Base-by-base conservation (phyloP, 306 rosid species). In the Cicer arietinum region DNA sequence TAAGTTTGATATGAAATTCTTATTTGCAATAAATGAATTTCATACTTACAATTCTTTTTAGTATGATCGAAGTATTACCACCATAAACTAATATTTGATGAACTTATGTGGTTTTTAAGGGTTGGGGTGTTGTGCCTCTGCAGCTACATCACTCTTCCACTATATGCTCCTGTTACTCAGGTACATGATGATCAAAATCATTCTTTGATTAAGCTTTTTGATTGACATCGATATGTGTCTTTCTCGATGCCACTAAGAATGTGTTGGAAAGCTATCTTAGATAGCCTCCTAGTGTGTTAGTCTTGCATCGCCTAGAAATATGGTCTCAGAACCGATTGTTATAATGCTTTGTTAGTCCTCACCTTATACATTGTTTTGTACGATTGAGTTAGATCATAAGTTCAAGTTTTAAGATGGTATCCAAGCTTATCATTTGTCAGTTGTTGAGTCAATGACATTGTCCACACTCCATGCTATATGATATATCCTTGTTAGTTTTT, bases 141-240 rank as follows among this genome's bases (percentile, higher is more conserved):
- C 90, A 90, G 99, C 90, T 94, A 94, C 75, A 90, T 89, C 10
- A 94, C 99, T 1, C 96, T 94, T 84, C 99, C 97, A 1, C 79
- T 94, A 6, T 90, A 94, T 84, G 93, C 97, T 78, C 97, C 92
- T 53, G 95, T 94, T 60, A 89, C 92, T 82, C 99, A 94, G 99
- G 99, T 94, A 86, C 17, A 6, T 1, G 18, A 60, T 12, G 44
- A 60, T 30, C 5, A 60, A 5, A 60, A 18, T 12, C 44, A 7
- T 60, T 60, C 3, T 13, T 35, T 35, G 43, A 12, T 59, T 30
- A 18, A 51, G 14, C 9, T 51, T n/a, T 51, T 50, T 51, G n/a
- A 1, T 1, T 10, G 7, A 51, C 8, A 51, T 2, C 20, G 14
- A 51, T 18, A n/a, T 4, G 3, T 18, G 4, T 51, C 9, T n/a